Percentiles rank a stretch among this genome's conserved stretches.
These are phyloP conservation scores for Phytophthora nicotianae DNA, from an alignment of 352 stramenopile genomes.

Conservation along the genomic window DNA sequence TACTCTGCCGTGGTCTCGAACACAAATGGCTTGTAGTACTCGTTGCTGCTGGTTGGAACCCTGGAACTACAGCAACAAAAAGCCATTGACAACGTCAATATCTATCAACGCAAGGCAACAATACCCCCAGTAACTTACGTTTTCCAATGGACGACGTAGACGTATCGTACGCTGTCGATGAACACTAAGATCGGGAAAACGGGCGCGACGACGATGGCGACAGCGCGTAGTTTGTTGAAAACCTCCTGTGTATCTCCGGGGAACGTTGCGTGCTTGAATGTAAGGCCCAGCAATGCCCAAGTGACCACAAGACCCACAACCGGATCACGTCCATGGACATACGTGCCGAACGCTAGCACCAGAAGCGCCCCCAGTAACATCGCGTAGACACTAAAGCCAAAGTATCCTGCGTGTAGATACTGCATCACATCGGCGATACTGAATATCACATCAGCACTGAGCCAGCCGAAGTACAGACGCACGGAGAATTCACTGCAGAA, in stretches of 20 bases:
- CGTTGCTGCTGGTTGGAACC: slow-evolving; percentile 33
- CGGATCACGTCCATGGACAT: slow-evolving; percentile 54
- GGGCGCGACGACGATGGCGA: slow-evolving; percentile 47
- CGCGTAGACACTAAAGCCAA: slow-evolving; percentile 55
- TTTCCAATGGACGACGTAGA: slow-evolving; percentile 58
- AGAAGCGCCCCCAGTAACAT: slow-evolving; percentile 44
- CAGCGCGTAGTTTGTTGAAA: slow-evolving; percentile 54
- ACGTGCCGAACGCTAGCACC: slow-evolving; percentile 49
- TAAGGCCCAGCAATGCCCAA: slow-evolving; percentile 49
- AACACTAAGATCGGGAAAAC: slow-evolving; percentile 53
- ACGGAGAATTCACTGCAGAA: slow-evolving; percentile 66
- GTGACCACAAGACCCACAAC: slow-evolving; percentile 57
- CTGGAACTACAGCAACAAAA: slow-evolving; percentile 14
- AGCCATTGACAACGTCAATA: slow-evolving; percentile 10
- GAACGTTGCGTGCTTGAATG: slow-evolving; percentile 45
- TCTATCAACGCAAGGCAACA: background rate
- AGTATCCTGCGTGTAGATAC: slow-evolving; percentile 48
- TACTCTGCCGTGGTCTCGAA: slow-evolving; percentile 61
- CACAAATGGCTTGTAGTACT: slow-evolving; percentile 53
- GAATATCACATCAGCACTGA: slow-evolving; percentile 49
- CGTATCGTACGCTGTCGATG: slow-evolving; percentile 49
- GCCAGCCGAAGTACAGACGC: slow-evolving; percentile 63
- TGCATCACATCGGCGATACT: slow-evolving; percentile 54
- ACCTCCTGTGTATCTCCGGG: slow-evolving; percentile 45
- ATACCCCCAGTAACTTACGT: slow-evolving; percentile 29